Percentiles rank a stretch among this genome's conserved stretches.
phyloP scores from a whole-genome alignment of 345 rosid genomes.

The Cochlearia excelsa region DNA sequence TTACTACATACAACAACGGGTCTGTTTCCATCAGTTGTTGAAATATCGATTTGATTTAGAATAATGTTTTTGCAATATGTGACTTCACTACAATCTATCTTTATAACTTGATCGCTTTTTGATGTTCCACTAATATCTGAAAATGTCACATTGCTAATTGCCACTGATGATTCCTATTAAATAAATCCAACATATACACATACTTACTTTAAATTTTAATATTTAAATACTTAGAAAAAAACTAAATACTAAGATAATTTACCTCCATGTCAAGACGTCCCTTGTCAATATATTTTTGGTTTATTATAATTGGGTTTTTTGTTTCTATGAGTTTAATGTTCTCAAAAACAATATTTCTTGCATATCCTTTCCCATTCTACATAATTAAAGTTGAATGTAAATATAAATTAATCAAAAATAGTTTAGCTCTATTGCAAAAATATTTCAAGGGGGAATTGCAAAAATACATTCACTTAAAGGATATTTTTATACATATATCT shows the following conservation, averaged over 20 bases:
- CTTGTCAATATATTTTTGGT: slow-evolving; percentile 20
- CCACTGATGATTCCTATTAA: slow-evolving; percentile 29
- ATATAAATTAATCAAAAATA: not conserved
- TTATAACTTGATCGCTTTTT: not conserved
- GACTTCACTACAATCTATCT: slow-evolving; percentile 20
- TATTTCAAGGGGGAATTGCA: no score
- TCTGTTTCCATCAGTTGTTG: slow-evolving; percentile 15
- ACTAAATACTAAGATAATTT: not conserved
- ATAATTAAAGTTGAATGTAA: not conserved
- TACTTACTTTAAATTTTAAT: no score
- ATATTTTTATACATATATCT: no score
- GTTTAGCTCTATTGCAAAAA: no score
- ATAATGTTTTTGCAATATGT: slow-evolving; percentile 21
- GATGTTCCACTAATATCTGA: slow-evolving; percentile 18
- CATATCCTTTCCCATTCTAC: slow-evolving; percentile 33
- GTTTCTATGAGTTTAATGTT: slow-evolving; percentile 7
- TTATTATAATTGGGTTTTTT: slow-evolving; percentile 26
- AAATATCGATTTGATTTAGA: slow-evolving; percentile 17
- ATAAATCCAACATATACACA: not conserved
- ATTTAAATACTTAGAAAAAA: no score
- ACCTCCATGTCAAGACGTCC: slow-evolving; percentile 21
- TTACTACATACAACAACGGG: slow-evolving; percentile 2
- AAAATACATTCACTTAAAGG: no score
- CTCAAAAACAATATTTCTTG: slow-evolving; percentile 14
- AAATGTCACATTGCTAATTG: slow-evolving; percentile 30